A percentile compares a stretch with the other conserved stretches of the same genome.
Conservation (phyloP, 106 monocot genomes). For the Acanthochlamys bracteata region DNA sequence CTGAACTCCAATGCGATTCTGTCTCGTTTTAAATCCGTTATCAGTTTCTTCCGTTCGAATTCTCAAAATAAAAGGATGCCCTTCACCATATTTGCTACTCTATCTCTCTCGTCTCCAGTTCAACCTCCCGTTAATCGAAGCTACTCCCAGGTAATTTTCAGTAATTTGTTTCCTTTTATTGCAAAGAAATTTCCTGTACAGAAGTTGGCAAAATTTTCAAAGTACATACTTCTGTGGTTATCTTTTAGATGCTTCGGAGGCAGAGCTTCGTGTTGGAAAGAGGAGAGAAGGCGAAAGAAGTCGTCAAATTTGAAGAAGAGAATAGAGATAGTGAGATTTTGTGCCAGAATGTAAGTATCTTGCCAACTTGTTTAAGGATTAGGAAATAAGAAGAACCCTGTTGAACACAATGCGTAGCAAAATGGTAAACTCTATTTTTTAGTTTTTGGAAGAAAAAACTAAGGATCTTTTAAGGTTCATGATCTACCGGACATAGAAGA, state of each 20-base stretch:
- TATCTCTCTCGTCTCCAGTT: too few species aligned
- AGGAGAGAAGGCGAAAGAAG: constrained; percentile 37
- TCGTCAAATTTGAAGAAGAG: constrained; percentile 4
- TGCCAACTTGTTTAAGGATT: not conserved
- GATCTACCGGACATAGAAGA: constrained; percentile 80
- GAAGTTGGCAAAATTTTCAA: too few species aligned
- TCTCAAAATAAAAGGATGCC: too few species aligned
- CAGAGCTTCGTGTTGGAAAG: constrained; percentile 5
- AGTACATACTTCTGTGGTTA: not conserved
- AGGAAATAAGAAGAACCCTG: too few species aligned
- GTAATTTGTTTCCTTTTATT: too few species aligned
- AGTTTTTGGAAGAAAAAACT: not conserved
- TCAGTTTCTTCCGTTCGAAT: too few species aligned
- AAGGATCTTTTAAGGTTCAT: constrained; percentile 17
- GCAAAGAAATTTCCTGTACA: not conserved
- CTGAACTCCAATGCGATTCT: too few species aligned
- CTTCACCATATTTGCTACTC: too few species aligned
- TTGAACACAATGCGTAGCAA: too few species aligned
- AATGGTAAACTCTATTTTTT: not conserved
- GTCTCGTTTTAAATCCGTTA: too few species aligned
- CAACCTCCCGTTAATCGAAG: too few species aligned
- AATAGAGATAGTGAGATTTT: constrained; percentile 4
- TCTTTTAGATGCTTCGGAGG: constrained; percentile 10
- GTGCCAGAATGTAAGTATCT: constrained; percentile 15
- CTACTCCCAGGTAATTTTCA: too few species aligned